phyloP scores from a whole-genome alignment of 2,329 filamentous ascomycete species.

The Phyllosticta citriasiana region DNA sequence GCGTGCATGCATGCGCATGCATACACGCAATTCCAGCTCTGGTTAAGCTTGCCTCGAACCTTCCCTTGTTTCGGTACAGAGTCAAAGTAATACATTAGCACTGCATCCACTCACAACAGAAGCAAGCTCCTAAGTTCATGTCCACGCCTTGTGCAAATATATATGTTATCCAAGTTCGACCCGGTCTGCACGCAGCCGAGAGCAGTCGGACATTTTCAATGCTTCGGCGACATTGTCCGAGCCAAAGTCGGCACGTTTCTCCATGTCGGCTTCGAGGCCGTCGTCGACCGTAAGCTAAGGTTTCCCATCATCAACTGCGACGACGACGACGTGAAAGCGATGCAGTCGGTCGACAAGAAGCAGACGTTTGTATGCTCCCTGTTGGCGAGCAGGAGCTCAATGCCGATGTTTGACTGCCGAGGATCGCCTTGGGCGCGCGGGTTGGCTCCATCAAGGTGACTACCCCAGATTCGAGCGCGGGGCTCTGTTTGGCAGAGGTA shows the following conservation, averaged over 20 bases:
- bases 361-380: background rate
- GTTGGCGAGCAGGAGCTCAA: background rate
- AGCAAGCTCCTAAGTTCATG: no score
- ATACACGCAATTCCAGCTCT: no score
- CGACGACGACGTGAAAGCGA: background rate
- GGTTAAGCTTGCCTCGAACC: no score
- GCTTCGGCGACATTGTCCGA: background rate
- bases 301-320: background rate
- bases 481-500: constrained; percentile 3
- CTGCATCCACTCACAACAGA: no score
- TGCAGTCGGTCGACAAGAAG: no score
- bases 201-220: background rate
- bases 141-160: background rate
- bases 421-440: constrained; percentile 9
- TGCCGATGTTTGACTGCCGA: constrained; percentile 10
- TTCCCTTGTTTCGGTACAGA: no score
- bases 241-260: background rate
- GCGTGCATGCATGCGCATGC: no score
- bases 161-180: background rate
- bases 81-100: no score
- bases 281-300: background rate
- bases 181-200: background rate
- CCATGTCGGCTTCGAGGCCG: background rate
- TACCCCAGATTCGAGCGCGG: constrained; percentile 10
- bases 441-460: constrained; percentile 9